phyloP scores from a whole-genome alignment of 768 basidiomycete species.

The Cubamyces lactineus region DNA sequence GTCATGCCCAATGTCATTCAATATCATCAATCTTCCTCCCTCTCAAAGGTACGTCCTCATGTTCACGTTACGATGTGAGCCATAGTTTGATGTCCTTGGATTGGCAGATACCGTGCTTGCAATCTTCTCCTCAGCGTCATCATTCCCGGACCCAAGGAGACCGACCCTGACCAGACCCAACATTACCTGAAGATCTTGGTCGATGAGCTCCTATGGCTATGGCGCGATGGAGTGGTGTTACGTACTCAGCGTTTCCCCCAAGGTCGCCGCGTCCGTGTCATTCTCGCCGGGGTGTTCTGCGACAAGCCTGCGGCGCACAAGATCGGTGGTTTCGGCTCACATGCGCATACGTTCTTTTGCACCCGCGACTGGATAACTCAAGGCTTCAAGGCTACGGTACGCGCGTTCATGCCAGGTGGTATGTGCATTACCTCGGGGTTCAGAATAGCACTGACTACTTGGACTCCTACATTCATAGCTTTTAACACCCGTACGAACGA shows the following conservation, averaged over 20 bases:
- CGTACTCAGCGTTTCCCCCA: slow-evolving; percentile 11
- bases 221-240: slow-evolving; percentile 4
- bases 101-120: slow-evolving; percentile 18
- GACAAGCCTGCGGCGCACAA: slow-evolving; percentile 46
- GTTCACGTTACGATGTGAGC: too few relatives aligned
- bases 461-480: not conserved
- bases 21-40: slow-evolving; percentile 35
- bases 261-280: slow-evolving; percentile 36
- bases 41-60: too few relatives aligned
- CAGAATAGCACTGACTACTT: not conserved
- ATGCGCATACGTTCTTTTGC: slow-evolving; percentile 39
- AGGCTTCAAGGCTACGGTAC: slow-evolving; percentile 26
- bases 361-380: slow-evolving; percentile 40
- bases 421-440: not conserved
- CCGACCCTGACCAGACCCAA: slow-evolving; percentile 12
- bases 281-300: slow-evolving; percentile 40
- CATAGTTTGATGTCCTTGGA: not conserved
- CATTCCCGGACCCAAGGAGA: slow-evolving; percentile 22
- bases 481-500: slow-evolving; percentile 22
- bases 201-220: slow-evolving; percentile 12
- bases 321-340: slow-evolving; percentile 35
- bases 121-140: slow-evolving; percentile 9
- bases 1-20: slow-evolving; percentile 40
- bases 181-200: slow-evolving; percentile 1
- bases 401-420: slow-evolving; percentile 31